A percentile compares a stretch with the other conserved stretches of the same genome.
These are phyloP conservation scores for Sutorius australiensis DNA, from an alignment of 768 basidiomycete genomes.

Conservation along the genomic window DNA sequence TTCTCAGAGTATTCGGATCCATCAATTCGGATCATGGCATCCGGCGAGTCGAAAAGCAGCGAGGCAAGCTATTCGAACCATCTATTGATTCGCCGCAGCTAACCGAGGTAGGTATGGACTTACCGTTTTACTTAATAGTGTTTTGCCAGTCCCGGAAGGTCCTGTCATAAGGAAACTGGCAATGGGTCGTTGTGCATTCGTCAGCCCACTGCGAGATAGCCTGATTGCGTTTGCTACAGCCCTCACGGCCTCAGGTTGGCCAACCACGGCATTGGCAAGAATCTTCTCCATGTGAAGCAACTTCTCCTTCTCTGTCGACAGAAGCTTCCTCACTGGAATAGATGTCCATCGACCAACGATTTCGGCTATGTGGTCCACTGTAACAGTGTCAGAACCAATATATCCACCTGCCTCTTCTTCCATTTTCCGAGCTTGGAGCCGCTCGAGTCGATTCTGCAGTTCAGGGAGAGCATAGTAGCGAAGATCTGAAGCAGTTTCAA, in stretches of 20 bases:
- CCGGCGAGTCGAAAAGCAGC: constrained; percentile 84
- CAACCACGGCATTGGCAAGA: constrained; percentile 73
- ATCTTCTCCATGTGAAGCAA: constrained; percentile 82
- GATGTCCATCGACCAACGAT: constrained; percentile 93
- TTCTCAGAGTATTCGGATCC: constrained; percentile 90
- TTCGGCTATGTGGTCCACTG: constrained; percentile 87
- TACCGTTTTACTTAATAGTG: constrained; percentile 84
- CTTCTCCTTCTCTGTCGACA: constrained; percentile 91
- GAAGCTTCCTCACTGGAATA: constrained; percentile 82
- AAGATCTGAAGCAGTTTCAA: constrained; percentile 79
- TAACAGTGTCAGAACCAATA: constrained; percentile 64
- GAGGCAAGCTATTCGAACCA: constrained; percentile 63
- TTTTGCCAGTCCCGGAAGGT: constrained; percentile 91
- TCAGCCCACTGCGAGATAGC: constrained; percentile 89
- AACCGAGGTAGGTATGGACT: constrained; percentile 24
- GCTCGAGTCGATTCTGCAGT: constrained; percentile 65
- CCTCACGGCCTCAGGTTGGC: constrained; percentile 87
- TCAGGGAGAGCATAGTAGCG: constrained; percentile 92
- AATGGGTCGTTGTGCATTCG: constrained; percentile 81
- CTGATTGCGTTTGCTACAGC: constrained; percentile 94
- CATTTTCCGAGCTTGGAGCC: constrained; percentile 68
- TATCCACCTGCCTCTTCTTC: constrained; percentile 62
- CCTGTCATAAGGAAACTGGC: constrained; percentile 92
- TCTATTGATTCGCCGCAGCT: background rate
- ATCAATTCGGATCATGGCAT: constrained; percentile 91